Percentiles rank a stretch among this genome's conserved stretches.
Evolutionary conservation across 768 basidiomycete species (phyloP).

Genomic region (Suillus subaureus): DNA sequence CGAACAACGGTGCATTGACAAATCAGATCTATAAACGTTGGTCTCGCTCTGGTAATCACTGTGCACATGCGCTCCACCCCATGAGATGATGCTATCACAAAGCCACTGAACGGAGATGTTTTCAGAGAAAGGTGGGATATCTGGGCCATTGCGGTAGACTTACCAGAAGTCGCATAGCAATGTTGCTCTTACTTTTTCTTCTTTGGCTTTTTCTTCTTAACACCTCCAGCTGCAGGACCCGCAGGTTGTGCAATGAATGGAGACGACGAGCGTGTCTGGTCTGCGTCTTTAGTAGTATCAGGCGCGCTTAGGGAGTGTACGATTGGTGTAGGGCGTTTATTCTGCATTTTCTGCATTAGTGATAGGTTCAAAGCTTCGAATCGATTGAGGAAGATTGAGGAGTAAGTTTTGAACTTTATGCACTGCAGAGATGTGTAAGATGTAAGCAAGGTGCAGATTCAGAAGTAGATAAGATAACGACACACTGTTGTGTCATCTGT

Average conservation of each 20-base stretch:
- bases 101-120: not conserved
- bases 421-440: conserved; percentile 53
- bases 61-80: not conserved
- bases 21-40: not conserved
- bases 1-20: not conserved
- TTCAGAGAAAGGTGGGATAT: not conserved
- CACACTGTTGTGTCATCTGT: conserved; percentile 88
- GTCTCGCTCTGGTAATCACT: not conserved
- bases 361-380: conserved; percentile 91
- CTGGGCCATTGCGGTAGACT: not conserved
- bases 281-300: conserved; percentile 22
- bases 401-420: conserved; percentile 94
- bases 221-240: conserved; percentile 52
- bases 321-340: conserved; percentile 46
- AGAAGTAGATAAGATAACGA: conserved; percentile 16
- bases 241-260: conserved; percentile 34
- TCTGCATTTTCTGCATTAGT: conserved; percentile 86
- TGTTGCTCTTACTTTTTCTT: conserved; percentile 61
- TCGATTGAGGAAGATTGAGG: conserved; percentile 93
- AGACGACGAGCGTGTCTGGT: conserved; percentile 36
- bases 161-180: not conserved
- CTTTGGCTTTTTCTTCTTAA: conserved; percentile 84
- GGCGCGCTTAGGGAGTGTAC: conserved; percentile 17
- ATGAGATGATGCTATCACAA: not conserved
- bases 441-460: not conserved